Percentiles rank a stretch among this genome's conserved stretches.
Evolutionary conservation across 331 rosid genomes (phyloP).

Genomic region (Rhamnella rubrinervis): DNA sequence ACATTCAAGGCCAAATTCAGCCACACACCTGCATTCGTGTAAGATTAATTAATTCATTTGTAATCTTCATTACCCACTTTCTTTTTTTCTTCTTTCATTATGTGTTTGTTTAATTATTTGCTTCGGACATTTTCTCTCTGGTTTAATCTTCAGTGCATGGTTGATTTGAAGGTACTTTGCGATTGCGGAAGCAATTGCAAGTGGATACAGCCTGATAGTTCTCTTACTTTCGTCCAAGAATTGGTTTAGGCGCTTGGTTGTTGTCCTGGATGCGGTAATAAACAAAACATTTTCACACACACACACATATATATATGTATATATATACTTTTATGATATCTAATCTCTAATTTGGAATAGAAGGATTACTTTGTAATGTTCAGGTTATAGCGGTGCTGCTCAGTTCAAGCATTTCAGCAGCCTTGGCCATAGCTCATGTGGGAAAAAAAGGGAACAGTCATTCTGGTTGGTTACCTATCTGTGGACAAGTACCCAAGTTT

Average conservation of each 20-base stretch:
- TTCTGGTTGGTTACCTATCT: slow-evolving; percentile 61
- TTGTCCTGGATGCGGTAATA: slow-evolving; percentile 46
- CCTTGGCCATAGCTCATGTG: slow-evolving; percentile 46
- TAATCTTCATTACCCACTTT: neutral
- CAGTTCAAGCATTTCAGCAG: slow-evolving; percentile 50
- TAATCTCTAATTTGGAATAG: neutral
- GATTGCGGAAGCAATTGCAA: slow-evolving; percentile 42
- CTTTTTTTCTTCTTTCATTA: neutral
- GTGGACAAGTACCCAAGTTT: slow-evolving; percentile 57
- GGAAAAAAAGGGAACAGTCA: slow-evolving; percentile 55
- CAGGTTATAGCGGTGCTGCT: slow-evolving; percentile 43
- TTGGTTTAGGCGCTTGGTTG: slow-evolving; percentile 33
- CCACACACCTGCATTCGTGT: slow-evolving; percentile 42
- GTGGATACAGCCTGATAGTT: slow-evolving; percentile 40
- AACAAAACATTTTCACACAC: neutral
- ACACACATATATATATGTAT: too few species aligned
- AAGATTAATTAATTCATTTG: neutral
- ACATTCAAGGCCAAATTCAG: slow-evolving; percentile 47
- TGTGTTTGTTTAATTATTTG: neutral
- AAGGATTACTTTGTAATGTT: neutral
- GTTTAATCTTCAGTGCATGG: neutral
- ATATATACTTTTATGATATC: neutral
- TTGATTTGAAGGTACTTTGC: slow-evolving; percentile 42
- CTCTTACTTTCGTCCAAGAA: slow-evolving; percentile 26
- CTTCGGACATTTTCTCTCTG: too few species aligned